phyloP scores from a whole-genome alignment of 345 rosid species.

The Aquilaria sinensis region DNA sequence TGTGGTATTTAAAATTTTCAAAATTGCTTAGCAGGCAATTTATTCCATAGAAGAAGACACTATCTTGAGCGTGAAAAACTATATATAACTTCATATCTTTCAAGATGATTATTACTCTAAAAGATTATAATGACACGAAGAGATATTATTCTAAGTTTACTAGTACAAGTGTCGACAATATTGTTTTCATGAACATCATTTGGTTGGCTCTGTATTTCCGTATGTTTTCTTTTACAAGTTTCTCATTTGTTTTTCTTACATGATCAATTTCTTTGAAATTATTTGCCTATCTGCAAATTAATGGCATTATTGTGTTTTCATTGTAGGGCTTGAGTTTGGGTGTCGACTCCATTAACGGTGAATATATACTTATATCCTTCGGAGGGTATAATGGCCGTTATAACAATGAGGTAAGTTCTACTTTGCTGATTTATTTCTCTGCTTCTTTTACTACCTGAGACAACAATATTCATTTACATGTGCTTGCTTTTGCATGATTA shows the following conservation, averaged over 20 bases:
- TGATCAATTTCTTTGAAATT: no score
- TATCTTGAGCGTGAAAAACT: not conserved
- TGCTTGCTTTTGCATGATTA: not conserved
- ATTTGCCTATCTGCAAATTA: not conserved
- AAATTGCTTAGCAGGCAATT: not conserved
- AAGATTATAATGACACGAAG: no score
- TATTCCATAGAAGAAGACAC: no score
- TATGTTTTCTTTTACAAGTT: no score
- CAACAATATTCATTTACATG: no score
- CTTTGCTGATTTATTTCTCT: not conserved
- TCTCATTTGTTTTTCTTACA: no score
- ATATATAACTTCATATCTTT: not conserved
- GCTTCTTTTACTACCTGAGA: not conserved
- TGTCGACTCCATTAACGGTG: constrained; percentile 67
- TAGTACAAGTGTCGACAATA: no score
- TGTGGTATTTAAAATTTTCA: constrained; percentile 52
- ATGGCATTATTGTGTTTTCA: constrained; percentile 10
- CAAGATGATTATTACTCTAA: no score
- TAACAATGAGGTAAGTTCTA: constrained; percentile 65
- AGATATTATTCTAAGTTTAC: no score
- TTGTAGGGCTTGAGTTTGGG: constrained; percentile 88
- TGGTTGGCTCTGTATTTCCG: no score
- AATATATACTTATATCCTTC: constrained; percentile 83
- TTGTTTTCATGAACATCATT: no score
- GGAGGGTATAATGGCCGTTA: constrained; percentile 98